These are phyloP conservation scores for Neurospora pannonica DNA, from an alignment of 495 filamentous ascomycete species.

Conservation along the genomic window DNA sequence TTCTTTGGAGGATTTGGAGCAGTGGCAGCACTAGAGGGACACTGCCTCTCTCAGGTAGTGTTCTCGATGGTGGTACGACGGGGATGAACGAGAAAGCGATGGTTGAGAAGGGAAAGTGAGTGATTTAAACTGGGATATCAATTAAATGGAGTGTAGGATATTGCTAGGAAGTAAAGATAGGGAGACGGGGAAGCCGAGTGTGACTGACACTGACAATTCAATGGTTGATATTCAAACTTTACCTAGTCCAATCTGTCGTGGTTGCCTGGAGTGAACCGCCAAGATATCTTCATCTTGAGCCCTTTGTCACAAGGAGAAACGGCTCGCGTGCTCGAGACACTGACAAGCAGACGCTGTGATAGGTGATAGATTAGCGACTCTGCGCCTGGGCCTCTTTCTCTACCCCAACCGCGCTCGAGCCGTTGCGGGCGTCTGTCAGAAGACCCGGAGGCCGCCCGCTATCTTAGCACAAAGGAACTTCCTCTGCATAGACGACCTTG, in stretches of 20 bases:
- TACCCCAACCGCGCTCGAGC: background rate
- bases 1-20: background rate
- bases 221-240: background rate
- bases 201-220: background rate
- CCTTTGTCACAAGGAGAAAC: background rate
- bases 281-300: background rate
- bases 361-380: background rate
- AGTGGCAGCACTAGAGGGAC: background rate
- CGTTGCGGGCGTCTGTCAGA: background rate
- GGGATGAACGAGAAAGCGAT: background rate
- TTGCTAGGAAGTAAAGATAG: background rate
- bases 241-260: background rate
- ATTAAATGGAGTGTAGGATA: background rate
- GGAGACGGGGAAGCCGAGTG: background rate
- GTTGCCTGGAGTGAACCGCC: background rate
- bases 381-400: background rate
- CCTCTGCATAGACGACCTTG: background rate
- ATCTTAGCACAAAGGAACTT: background rate
- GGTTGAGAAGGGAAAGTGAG: background rate
- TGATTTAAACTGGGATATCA: background rate
- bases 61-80: background rate
- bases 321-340: background rate
- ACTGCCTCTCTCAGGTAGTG: background rate
- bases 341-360: background rate
- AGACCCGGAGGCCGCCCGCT: background rate